Percentiles rank a stretch among this genome's conserved stretches.
phyloP scores from a whole-genome alignment of 1,284 basidiomycete species.

The Phlebopus sp. region DNA sequence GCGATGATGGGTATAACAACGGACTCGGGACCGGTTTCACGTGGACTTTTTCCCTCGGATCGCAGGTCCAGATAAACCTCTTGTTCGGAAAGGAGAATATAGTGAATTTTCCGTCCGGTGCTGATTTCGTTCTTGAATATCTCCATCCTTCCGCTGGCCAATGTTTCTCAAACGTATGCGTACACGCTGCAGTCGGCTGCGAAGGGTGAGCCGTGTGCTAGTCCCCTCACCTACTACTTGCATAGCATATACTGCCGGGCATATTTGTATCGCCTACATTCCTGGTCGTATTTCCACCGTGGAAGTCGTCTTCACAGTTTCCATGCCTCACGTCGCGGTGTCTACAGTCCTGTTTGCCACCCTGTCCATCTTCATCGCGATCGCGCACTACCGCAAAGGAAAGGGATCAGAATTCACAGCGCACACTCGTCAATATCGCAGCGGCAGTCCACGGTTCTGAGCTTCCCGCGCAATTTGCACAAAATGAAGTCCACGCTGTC shows the following conservation, averaged over 20 bases:
- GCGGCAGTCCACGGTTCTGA: slow-evolving; percentile 26
- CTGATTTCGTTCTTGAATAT: background rate
- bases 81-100: slow-evolving; percentile 20
- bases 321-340: slow-evolving; percentile 25
- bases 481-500: background rate
- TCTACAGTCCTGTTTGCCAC: slow-evolving; percentile 21
- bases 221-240: too few species aligned
- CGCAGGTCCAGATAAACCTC: slow-evolving; percentile 14
- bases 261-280: slow-evolving; percentile 24
- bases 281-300: slow-evolving; percentile 25
- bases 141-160: slow-evolving; percentile 10
- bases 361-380: slow-evolving; percentile 17
- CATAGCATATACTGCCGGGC: slow-evolving; percentile 20
- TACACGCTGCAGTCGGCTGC: slow-evolving; percentile 18
- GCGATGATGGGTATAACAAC: slow-evolving; percentile 5
- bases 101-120: background rate
- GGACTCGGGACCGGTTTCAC: background rate
- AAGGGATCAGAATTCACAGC: slow-evolving; percentile 24
- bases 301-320: slow-evolving; percentile 24
- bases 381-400: slow-evolving; percentile 21
- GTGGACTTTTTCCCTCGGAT: slow-evolving; percentile 7
- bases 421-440: slow-evolving; percentile 24
- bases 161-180: slow-evolving; percentile 19
- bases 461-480: slow-evolving; percentile 13
- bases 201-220: slow-evolving; percentile 22